A percentile compares a stretch with the other conserved stretches of the same genome.
phyloP scores from a whole-genome alignment of 2,329 filamentous ascomycete species.

The Pseudogymnoascus sp. region DNA sequence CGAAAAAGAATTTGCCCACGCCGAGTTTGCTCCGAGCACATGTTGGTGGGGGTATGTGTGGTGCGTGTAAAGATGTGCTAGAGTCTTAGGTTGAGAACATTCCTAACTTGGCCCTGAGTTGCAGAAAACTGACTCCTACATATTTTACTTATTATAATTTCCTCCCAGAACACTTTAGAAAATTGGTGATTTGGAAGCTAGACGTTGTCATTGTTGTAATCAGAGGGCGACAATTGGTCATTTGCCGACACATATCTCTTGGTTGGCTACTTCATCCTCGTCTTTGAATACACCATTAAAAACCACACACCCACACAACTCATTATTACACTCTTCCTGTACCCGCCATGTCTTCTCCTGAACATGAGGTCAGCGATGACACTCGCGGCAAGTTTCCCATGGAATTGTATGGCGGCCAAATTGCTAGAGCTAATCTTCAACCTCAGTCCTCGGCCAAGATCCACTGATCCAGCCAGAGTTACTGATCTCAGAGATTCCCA shows the following conservation, averaged over 20 bases:
- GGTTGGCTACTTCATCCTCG: slow-evolving; percentile 1
- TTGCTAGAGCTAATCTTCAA: slow-evolving; percentile 6
- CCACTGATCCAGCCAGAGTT: slow-evolving; percentile 83
- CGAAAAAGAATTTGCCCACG: slow-evolving; percentile 8
- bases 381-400: slow-evolving; percentile 38
- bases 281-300: slow-evolving; percentile 4
- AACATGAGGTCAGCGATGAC: slow-evolving; percentile 36
- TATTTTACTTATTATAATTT: neutral
- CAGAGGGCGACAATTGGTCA: slow-evolving; percentile 2
- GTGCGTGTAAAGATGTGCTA: neutral
- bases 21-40: slow-evolving; percentile 8
- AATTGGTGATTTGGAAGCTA: neutral
- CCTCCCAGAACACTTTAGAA: neutral
- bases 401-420: neutral
- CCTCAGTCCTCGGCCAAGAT: slow-evolving; percentile 80
- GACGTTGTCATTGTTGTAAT: neutral
- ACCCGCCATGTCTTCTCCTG: slow-evolving; percentile 25
- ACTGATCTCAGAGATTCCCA: slow-evolving; percentile 77
- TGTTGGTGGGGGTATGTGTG: neutral
- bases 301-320: slow-evolving; percentile 6
- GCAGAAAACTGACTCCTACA: neutral
- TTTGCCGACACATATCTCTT: neutral
- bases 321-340: neutral
- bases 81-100: slow-evolving; percentile 4
- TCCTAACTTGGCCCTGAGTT: neutral